Conservation (phyloP, 2,329 filamentous ascomycete species). For the Paracamarosporium sp. region DNA sequence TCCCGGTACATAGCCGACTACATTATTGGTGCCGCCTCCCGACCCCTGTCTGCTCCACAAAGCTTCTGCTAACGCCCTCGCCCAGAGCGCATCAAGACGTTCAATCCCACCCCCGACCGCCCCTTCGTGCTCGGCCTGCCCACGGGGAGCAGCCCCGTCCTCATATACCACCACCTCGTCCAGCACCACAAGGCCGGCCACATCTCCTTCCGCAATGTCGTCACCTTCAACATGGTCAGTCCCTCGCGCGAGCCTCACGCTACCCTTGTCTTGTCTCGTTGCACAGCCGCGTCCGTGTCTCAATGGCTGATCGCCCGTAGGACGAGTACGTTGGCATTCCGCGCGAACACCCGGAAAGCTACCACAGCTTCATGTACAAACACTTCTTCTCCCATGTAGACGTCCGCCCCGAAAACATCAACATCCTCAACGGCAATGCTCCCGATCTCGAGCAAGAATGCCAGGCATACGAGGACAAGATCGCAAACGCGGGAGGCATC, state of each 20-base stretch:
- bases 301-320: constrained; percentile 49
- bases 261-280: constrained; percentile 24
- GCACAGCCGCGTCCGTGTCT: constrained; percentile 23
- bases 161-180: constrained; percentile 79
- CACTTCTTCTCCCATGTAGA: constrained; percentile 89
- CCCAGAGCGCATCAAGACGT: constrained; percentile 77
- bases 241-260: constrained; percentile 11
- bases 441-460: constrained; percentile 78
- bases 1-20: constrained; percentile 82
- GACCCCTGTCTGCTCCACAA: constrained; percentile 27
- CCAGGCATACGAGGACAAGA: constrained; percentile 78
- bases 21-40: constrained; percentile 66
- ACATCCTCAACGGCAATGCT: constrained; percentile 84
- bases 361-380: constrained; percentile 94
- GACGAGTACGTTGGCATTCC: constrained; percentile 88
- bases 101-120: constrained; percentile 72
- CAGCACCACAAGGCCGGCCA: constrained; percentile 72
- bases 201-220: constrained; percentile 85
- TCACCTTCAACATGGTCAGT: constrained; percentile 88
- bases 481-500: constrained; percentile 76
- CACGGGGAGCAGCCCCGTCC: constrained; percentile 80
- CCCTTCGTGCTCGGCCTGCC: constrained; percentile 85
- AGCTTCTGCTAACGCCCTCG: constrained; percentile 30
- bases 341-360: constrained; percentile 82
- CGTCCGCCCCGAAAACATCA: constrained; percentile 79